Evolutionary conservation across 345 rosid species (phyloP), one percentile per base, ranked within the genome.

Genomic region (Sapria himalayana): DNA sequence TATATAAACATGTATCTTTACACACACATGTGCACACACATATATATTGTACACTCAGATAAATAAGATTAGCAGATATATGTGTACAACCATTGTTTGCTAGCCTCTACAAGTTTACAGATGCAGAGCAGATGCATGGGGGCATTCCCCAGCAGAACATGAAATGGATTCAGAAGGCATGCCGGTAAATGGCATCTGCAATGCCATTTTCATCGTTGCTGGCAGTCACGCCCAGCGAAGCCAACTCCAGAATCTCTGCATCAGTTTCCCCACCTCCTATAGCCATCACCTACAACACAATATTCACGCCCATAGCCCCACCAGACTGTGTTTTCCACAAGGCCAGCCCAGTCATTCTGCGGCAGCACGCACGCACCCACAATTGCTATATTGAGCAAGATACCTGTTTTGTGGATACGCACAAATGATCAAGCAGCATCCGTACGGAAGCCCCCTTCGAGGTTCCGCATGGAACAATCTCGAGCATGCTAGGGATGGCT

Each of bases 251-350:
- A 94, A 82, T 82, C 69, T 82, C 86, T 6, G 64, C 44, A 40
- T 89, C 95, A 19, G 82, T 84, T 58, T 91, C 99, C 12, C 95
- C 99, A 45, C 77, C 99, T 9, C 95, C 93, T 25, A 91, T 72
- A 6, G 93, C 95, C 93, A 89, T 74, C 49, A 84, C 60, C 99
- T 84, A 69, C 29, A 50, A 51, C 52, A 1, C 18, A 37, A 1
- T 5, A 37, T 10, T 1, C 5, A 37, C 10, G 16, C 18, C 11
- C 15, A 2, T 36, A 39, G 21, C 15, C 19, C 11, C 41, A 16
- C 22, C 7, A 12, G 1, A n/a, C n/a, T n/a, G n/a, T n/a, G n/a
- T n/a, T n/a, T n/a, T n/a, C n/a, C n/a, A n/a, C n/a, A n/a, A n/a
- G n/a, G n/a, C n/a, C n/a, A n/a, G n/a, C n/a, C n/a, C n/a, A n/a